phyloP scores from a whole-genome alignment of 1,139 yeast species.

The Yamadazyma jaroonii region DNA sequence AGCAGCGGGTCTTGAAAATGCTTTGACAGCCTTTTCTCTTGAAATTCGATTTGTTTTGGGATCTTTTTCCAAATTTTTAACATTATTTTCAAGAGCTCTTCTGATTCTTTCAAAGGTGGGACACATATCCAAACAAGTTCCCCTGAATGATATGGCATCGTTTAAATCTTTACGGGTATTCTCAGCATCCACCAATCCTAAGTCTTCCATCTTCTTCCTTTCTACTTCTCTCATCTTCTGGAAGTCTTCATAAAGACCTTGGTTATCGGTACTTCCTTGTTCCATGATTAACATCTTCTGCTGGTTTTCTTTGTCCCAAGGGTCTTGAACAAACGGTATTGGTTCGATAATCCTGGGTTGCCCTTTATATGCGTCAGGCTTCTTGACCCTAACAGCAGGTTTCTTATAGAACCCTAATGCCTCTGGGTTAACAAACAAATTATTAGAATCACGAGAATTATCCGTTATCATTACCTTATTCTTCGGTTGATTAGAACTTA shows the following conservation, averaged over 20 bases:
- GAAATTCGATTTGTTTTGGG: slow-evolving; percentile 63
- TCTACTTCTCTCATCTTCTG: slow-evolving; percentile 77
- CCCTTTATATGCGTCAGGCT: slow-evolving; percentile 35
- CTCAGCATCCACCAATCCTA: slow-evolving; percentile 86
- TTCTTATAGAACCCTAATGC: slow-evolving; percentile 26
- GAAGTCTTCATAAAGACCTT: slow-evolving; percentile 49
- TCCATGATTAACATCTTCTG: slow-evolving; percentile 38
- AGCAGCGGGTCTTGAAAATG: slow-evolving; percentile 96
- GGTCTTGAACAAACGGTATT: slow-evolving; percentile 31
- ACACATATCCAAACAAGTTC: slow-evolving; percentile 92
- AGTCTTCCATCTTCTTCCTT: slow-evolving; percentile 72
- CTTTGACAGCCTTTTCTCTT: slow-evolving; percentile 70
- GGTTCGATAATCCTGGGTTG: slow-evolving; percentile 39
- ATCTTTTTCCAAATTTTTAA: slow-evolving; percentile 74
- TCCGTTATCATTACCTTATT: too few species aligned
- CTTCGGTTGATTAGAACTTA: too few species aligned
- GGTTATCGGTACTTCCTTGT: slow-evolving; percentile 29
- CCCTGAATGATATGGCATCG: slow-evolving; percentile 85
- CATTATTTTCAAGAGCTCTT: slow-evolving; percentile 85
- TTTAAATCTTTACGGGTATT: slow-evolving; percentile 75
- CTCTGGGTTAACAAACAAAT: slow-evolving; percentile 19
- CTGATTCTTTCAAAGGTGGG: slow-evolving; percentile 90
- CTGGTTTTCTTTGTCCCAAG: slow-evolving; percentile 45
- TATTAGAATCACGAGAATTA: too few species aligned
- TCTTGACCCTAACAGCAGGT: slow-evolving; percentile 21